Conservation (phyloP, 2,329 filamentous ascomycete species). For the Neonectria neomacrospora region DNA sequence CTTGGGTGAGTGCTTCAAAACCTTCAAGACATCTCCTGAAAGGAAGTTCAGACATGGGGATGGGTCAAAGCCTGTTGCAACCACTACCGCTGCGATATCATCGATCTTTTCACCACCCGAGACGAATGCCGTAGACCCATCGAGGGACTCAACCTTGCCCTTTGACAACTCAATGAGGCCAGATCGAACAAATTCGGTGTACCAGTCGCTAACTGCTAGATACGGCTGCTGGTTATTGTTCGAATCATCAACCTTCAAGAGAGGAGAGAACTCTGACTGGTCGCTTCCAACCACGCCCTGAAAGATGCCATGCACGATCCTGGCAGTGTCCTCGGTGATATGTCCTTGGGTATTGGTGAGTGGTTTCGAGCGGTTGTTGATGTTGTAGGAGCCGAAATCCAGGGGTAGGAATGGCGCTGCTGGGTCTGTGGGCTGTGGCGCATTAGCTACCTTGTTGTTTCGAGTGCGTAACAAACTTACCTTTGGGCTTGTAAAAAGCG, state of each 20-base stretch:
- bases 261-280: slow-evolving; percentile 62
- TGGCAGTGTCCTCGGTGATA: slow-evolving; percentile 68
- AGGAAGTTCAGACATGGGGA: slow-evolving; percentile 73
- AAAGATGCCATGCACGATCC: slow-evolving; percentile 63
- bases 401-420: slow-evolving; percentile 75
- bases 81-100: slow-evolving; percentile 73
- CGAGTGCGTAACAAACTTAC: slow-evolving; percentile 46
- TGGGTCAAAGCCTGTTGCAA: slow-evolving; percentile 81
- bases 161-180: slow-evolving; percentile 64
- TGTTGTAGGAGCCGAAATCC: slow-evolving; percentile 78
- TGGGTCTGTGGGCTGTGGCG: slow-evolving; percentile 51
- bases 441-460: slow-evolving; percentile 1
- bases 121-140: slow-evolving; percentile 51
- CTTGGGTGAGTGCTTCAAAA: slow-evolving; percentile 66
- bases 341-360: slow-evolving; percentile 73
- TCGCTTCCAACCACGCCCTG: slow-evolving; percentile 61
- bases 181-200: slow-evolving; percentile 77
- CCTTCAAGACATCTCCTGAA: slow-evolving; percentile 62
- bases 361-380: slow-evolving; percentile 68
- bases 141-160: slow-evolving; percentile 57
- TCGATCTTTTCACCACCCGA: slow-evolving; percentile 53
- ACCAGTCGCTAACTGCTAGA: slow-evolving; percentile 76
- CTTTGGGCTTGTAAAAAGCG: slow-evolving; percentile 65
- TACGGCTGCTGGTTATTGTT: slow-evolving; percentile 67
- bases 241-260: slow-evolving; percentile 52